Evolutionary conservation across 345 rosid genomes (phyloP).

Genomic region (Populus euphratica): DNA sequence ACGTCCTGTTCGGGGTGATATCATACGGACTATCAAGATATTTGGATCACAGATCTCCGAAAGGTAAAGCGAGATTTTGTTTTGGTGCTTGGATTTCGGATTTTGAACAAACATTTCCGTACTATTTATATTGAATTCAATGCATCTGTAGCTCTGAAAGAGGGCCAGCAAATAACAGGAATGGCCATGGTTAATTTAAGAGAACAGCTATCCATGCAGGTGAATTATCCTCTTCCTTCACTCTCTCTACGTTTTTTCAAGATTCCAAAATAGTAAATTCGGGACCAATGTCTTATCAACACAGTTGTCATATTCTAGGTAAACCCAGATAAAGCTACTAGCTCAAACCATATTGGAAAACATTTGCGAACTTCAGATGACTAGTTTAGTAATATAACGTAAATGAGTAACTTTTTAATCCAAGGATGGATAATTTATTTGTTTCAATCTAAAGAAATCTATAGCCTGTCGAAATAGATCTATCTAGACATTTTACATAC

Average conservation of each 20-base stretch:
- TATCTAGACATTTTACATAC: too few species aligned
- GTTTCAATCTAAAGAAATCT: too few species aligned
- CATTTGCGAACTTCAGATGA: neutral
- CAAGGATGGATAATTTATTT: too few species aligned
- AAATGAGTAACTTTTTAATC: too few species aligned
- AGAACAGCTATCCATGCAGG: slow-evolving; percentile 44
- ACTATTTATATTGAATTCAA: neutral
- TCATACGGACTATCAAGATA: slow-evolving; percentile 49
- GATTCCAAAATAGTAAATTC: too few species aligned
- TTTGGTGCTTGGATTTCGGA: neutral
- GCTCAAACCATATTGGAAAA: neutral
- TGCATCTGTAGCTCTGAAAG: slow-evolving; percentile 27
- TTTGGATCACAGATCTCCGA: slow-evolving; percentile 41
- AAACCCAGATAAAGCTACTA: too few species aligned
- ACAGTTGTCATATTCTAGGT: too few species aligned
- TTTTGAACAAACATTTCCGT: neutral
- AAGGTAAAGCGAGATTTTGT: slow-evolving; percentile 26
- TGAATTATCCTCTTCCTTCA: neutral
- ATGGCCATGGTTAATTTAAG: slow-evolving; percentile 58
- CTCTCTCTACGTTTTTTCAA: neutral
- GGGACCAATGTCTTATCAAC: too few species aligned
- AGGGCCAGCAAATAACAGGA: slow-evolving; percentile 46
- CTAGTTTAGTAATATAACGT: neutral
- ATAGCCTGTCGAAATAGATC: too few species aligned
- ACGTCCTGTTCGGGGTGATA: slow-evolving; percentile 54